These are phyloP conservation scores for Arachis hypogaea DNA, from an alignment of 306 rosid species.

Conservation along the genomic window DNA sequence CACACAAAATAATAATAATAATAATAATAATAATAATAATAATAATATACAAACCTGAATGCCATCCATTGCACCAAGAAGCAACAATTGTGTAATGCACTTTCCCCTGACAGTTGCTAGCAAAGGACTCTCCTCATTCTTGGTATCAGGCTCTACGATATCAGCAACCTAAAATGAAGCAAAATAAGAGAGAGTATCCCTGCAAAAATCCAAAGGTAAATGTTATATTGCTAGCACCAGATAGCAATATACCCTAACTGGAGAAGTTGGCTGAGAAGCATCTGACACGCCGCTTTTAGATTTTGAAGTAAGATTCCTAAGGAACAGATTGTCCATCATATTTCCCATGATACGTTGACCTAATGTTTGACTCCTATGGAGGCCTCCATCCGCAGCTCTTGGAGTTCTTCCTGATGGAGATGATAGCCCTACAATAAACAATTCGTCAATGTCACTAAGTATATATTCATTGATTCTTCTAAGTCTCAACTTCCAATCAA, in stretches of 20 bases:
- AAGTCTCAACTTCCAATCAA: conserved; percentile 4
- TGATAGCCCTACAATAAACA: conserved; percentile 70
- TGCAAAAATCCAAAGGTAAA: conserved; percentile 30
- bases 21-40: not conserved
- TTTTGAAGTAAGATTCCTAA: conserved; percentile 85
- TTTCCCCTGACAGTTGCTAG: conserved; percentile 82
- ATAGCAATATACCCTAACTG: conserved; percentile 61
- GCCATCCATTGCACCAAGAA: conserved; percentile 86
- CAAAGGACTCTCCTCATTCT: conserved; percentile 78
- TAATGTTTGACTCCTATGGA: conserved; percentile 82
- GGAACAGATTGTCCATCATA: conserved; percentile 90
- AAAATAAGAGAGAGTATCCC: conserved; percentile 29
- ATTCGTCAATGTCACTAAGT: conserved; percentile 23
- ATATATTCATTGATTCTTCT: conserved; percentile 32
- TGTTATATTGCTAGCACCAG: not conserved
- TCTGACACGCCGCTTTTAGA: conserved; percentile 64
- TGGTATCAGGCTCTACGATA: conserved; percentile 62
- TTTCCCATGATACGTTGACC: conserved; percentile 97
- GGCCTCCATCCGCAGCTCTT: conserved; percentile 63
- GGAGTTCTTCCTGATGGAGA: conserved; percentile 74
- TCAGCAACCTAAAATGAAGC: conserved; percentile 67
- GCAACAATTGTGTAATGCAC: conserved; percentile 91
- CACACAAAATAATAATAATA: no score
- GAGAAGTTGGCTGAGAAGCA: conserved; percentile 86
- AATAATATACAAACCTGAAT: conserved; percentile 75